phyloP scores from a whole-genome alignment of 2,329 filamentous ascomycete genomes.

The Exophiala bonariae region DNA sequence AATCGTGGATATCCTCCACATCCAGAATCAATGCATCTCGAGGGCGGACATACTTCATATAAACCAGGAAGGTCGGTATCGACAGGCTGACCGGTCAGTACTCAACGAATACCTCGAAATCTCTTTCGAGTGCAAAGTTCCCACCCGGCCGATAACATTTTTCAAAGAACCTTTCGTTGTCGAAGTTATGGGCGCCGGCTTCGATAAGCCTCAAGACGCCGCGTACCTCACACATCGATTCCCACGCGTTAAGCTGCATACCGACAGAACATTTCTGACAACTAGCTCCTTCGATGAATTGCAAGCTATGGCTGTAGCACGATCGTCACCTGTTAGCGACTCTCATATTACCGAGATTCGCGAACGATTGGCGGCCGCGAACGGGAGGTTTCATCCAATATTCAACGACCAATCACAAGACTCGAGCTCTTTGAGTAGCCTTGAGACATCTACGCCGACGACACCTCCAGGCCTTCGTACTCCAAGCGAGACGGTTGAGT shows the following conservation, averaged over 20 bases:
- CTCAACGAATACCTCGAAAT: slow-evolving; percentile 42
- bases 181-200: slow-evolving; percentile 77
- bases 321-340: slow-evolving; percentile 46
- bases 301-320: slow-evolving; percentile 65
- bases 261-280: slow-evolving; percentile 70
- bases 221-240: slow-evolving; percentile 76
- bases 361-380: too few relatives aligned
- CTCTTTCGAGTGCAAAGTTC: slow-evolving; percentile 41
- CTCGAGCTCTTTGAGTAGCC: background rate
- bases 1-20: slow-evolving; percentile 63
- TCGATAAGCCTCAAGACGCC: slow-evolving; percentile 69
- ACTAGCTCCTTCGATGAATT: slow-evolving; percentile 69
- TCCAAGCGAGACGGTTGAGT: too few relatives aligned
- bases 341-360: slow-evolving; percentile 58
- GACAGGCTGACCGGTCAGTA: slow-evolving; percentile 37
- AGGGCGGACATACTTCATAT: slow-evolving; percentile 54
- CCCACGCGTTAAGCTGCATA: slow-evolving; percentile 64
- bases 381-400: too few relatives aligned
- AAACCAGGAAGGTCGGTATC: slow-evolving; percentile 48
- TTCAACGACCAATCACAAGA: slow-evolving; percentile 1
- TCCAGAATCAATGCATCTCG: slow-evolving; percentile 49
- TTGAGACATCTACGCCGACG: too few relatives aligned
- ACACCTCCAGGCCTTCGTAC: too few relatives aligned
- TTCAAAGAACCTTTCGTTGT: slow-evolving; percentile 75
- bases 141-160: slow-evolving; percentile 35